phyloP scores from a whole-genome alignment of 2,329 filamentous ascomycete genomes.

The Davidsoniella virescens region DNA sequence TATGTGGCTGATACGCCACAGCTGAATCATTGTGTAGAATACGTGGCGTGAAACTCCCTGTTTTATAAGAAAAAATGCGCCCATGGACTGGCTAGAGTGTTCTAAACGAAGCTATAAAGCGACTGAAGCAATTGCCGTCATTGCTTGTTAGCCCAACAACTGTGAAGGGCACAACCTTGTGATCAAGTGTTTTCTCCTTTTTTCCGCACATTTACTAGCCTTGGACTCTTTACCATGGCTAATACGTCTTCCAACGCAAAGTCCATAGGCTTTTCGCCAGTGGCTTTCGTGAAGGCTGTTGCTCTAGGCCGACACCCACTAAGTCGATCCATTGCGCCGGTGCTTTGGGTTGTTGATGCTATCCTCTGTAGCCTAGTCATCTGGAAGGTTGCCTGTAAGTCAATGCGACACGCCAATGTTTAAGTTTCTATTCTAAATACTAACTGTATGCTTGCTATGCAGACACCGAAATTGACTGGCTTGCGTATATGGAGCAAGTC shows the following conservation, averaged over 20 bases:
- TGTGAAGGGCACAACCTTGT: too few species aligned
- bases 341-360: conserved; percentile 54
- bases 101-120: too few species aligned
- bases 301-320: conserved; percentile 33
- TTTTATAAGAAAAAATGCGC: too few species aligned
- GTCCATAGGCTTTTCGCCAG: background rate
- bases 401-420: background rate
- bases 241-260: background rate
- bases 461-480: conserved; percentile 98
- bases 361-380: conserved; percentile 59
- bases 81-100: too few species aligned
- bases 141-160: too few species aligned
- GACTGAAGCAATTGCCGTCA: too few species aligned
- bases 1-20: too few species aligned
- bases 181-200: too few species aligned
- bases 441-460: background rate
- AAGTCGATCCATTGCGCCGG: conserved; percentile 35
- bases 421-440: background rate
- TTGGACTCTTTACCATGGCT: background rate
- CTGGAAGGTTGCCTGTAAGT: conserved; percentile 67
- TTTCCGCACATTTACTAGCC: background rate
- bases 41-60: background rate
- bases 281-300: conserved; percentile 24
- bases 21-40: background rate
- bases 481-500: conserved; percentile 91